phyloP scores from a whole-genome alignment of 768 basidiomycete species.

The Pholiota molesta region DNA sequence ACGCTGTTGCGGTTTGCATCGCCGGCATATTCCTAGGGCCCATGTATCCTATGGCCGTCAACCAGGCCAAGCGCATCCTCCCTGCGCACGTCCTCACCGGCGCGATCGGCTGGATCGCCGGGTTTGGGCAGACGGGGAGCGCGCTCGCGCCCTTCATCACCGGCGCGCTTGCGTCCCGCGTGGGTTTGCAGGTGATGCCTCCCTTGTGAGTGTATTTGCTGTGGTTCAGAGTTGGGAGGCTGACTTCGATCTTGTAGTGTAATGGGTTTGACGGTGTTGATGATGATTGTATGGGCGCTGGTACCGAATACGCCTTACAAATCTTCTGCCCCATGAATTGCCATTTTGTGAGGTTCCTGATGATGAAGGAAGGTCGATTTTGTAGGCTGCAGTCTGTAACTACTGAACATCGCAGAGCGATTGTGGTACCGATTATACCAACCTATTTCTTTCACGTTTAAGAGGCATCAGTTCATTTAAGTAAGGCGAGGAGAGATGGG shows the following conservation, averaged over 20 bases:
- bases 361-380: too few relatives aligned
- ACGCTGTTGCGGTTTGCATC: slow-evolving; percentile 60
- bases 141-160: slow-evolving; percentile 71
- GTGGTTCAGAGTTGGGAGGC: background rate
- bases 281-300: slow-evolving; percentile 54
- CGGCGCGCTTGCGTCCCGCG: slow-evolving; percentile 64
- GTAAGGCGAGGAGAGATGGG: too few relatives aligned
- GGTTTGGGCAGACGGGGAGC: slow-evolving; percentile 68
- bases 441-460: too few relatives aligned
- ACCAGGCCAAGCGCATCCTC: slow-evolving; percentile 61
- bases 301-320: slow-evolving; percentile 33
- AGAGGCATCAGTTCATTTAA: too few relatives aligned
- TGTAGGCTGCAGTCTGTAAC: too few relatives aligned
- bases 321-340: too few relatives aligned
- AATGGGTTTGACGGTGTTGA: slow-evolving; percentile 57
- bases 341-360: too few relatives aligned
- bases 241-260: slow-evolving; percentile 34
- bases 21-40: slow-evolving; percentile 70
- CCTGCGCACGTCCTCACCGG: slow-evolving; percentile 66
- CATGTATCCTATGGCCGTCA: slow-evolving; percentile 36
- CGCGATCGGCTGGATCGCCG: slow-evolving; percentile 64
- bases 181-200: slow-evolving; percentile 57
- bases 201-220: slow-evolving; percentile 48
- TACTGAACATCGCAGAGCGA: too few relatives aligned
- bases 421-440: too few relatives aligned